Base-by-base conservation (phyloP, 768 basidiomycete species). In the Tephrocybe sp. region DNA sequence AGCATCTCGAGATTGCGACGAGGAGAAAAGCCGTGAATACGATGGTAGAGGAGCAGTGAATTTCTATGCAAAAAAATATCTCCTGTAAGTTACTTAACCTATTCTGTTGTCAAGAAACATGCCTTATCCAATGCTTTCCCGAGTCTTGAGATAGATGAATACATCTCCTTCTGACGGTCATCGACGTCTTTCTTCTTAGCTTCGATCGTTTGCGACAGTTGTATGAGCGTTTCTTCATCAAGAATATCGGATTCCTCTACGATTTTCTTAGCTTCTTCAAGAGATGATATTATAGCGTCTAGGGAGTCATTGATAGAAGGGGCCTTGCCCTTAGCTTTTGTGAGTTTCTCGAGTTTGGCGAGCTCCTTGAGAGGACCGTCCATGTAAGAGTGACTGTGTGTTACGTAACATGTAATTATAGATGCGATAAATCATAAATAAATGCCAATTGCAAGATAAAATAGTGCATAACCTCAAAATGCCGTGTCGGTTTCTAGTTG, bases 71-170 rank as follows among this genome's bases (percentile, higher is more conserved):
- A 17, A 3, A 10, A 34, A 32, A 17, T 33, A 23, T 51, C 14
- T 39, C 31, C 16, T 8, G 32, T 13, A 17, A 7, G 30, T 19
- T 39, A 14, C 26, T 17, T 30, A 13, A 31, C 6, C 14, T 7
- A 17, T 19, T 33, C 20, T 23, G 35, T 31, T 0, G 33, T 1
- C 9, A 36, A 48, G 22, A 41, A 36, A 52, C 76, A 38, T 49
- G 90, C 96, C 86, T 97, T 98, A 63, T 98, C 96, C 64, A 98
- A 67, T 0, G 84, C 78, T 69, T 94, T 98, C 23, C 91, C 92
- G 33, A 95, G 75, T 57, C 82, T 82, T 22, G 84, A 80, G 8
- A 97, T 68, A 2, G 85, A 83, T 16, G 77, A 80, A 60, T 95
- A 91, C 31, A 92, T 77, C 58, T 94, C 93, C 67, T 95, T 98